These are phyloP conservation scores for Psilocybe cyanescens DNA, from an alignment of 768 basidiomycete species.

Conservation along the genomic window DNA sequence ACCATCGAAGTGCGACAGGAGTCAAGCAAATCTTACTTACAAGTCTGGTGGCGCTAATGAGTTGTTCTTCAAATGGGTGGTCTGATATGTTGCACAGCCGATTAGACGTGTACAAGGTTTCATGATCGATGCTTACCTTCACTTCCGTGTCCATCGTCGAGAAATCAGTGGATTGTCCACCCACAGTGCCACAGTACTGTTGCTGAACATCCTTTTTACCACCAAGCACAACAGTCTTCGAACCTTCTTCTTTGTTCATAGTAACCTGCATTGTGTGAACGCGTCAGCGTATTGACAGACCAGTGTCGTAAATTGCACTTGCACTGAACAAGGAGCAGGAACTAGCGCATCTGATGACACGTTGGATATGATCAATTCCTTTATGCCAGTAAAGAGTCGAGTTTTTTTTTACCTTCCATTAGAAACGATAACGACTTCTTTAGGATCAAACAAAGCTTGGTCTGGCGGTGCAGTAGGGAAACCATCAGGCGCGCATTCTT, in stretches of 20 bases:
- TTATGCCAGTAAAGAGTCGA: not conserved
- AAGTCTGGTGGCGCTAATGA: constrained; percentile 66
- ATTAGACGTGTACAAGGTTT: not conserved
- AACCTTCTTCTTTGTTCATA: constrained; percentile 62
- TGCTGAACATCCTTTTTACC: constrained; percentile 53
- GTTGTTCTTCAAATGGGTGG: constrained; percentile 55
- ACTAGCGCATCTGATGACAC: constrained; percentile 46
- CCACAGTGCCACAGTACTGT: constrained; percentile 66
- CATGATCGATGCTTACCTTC: constrained; percentile 38
- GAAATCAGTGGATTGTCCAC: constrained; percentile 65
- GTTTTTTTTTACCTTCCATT: constrained; percentile 46
- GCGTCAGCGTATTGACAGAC: not conserved
- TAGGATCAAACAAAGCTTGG: constrained; percentile 51
- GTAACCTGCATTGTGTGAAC: constrained; percentile 42
- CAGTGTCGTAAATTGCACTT: constrained; percentile 22
- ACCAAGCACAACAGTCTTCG: constrained; percentile 58
- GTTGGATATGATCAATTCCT: not conserved
- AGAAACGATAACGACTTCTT: constrained; percentile 56
- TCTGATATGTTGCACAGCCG: constrained; percentile 31
- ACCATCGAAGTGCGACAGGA: not conserved
- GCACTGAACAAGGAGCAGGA: constrained; percentile 53
- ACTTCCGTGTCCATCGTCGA: constrained; percentile 63
- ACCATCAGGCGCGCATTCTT: constrained; percentile 39
- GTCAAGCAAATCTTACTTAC: constrained; percentile 32
- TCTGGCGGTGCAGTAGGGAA: constrained; percentile 40